These are phyloP conservation scores for Mortierella sp. DNA, from an alignment of 371 early-diverging fungal species.

Conservation along the genomic window DNA sequence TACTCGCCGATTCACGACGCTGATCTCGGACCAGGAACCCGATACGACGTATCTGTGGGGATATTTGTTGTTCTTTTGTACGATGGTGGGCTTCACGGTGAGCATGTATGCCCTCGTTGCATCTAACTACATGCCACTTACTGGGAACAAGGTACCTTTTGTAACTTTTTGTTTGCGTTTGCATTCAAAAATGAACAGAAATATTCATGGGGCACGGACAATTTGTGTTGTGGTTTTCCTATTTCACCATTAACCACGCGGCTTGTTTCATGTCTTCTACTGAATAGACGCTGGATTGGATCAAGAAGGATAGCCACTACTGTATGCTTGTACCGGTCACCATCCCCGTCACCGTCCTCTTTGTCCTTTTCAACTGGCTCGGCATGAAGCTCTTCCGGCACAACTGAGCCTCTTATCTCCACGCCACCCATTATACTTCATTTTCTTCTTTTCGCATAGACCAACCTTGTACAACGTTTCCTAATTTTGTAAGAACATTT, in stretches of 20 bases:
- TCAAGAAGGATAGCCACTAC: constrained; percentile 89
- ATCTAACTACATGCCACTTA: constrained; percentile 80
- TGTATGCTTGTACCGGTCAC: constrained; percentile 87
- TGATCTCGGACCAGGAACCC: constrained; percentile 68
- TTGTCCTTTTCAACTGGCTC: constrained; percentile 95
- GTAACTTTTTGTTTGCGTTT: not conserved
- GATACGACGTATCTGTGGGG: constrained; percentile 84
- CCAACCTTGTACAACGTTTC: too few species aligned
- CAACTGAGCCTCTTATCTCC: constrained; percentile 62
- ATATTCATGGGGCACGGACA: not conserved
- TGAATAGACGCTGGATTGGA: constrained; percentile 76
- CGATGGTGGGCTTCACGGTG: constrained; percentile 70
- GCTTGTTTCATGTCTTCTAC: not conserved
- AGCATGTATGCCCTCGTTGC: constrained; percentile 79
- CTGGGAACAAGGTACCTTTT: constrained; percentile 67
- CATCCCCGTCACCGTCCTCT: constrained; percentile 80
- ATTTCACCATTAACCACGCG: not conserved
- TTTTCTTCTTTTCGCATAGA: not conserved
- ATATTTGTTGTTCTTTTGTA: constrained; percentile 71
- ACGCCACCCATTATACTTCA: not conserved
- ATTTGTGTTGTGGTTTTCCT: not conserved
- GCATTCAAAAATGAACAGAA: not conserved
- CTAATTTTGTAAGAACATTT: too few species aligned
- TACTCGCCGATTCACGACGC: constrained; percentile 68
- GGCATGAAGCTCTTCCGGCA: constrained; percentile 96